Percentiles rank a stretch among this genome's conserved stretches.
Conservation (phyloP, 2,329 filamentous ascomycete genomes). For the Calonectria crousiana region DNA sequence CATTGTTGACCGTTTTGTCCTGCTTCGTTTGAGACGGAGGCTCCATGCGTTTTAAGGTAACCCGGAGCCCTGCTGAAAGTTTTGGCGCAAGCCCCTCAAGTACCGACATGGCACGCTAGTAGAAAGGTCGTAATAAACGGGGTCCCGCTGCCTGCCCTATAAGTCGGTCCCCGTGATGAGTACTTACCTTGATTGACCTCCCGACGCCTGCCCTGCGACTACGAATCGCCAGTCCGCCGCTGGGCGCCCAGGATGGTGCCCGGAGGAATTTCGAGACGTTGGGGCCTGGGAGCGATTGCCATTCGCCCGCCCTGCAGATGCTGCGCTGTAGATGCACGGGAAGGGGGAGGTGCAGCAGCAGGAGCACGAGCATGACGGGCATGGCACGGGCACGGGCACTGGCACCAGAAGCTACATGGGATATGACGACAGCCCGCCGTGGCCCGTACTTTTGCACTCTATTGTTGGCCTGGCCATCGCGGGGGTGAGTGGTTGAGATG, state of each 20-base stretch:
- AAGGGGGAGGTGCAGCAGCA: constrained; percentile 13
- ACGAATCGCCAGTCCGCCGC: background rate
- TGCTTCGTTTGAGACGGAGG: constrained; percentile 10
- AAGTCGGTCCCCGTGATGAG: background rate
- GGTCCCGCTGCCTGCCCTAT: constrained; percentile 21
- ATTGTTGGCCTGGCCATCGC: background rate
- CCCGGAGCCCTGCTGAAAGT: background rate
- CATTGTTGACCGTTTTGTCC: background rate
- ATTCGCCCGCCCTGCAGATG: constrained; percentile 13
- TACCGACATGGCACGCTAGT: constrained; percentile 39
- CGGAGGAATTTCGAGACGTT: background rate
- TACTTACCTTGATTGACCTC: background rate
- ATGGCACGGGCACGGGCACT: constrained; percentile 7
- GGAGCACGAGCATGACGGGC: constrained; percentile 17
- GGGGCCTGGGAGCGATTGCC: background rate
- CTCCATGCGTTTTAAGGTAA: constrained; percentile 5
- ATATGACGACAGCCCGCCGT: constrained; percentile 10
- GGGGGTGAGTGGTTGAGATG: constrained; percentile 2
- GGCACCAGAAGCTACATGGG: constrained; percentile 2
- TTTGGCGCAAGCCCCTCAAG: constrained; percentile 9
- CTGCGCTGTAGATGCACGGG: constrained; percentile 9
- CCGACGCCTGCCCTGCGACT: background rate
- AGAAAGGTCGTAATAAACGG: constrained; percentile 40
- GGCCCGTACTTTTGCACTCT: background rate
- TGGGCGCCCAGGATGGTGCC: background rate